Conservation (phyloP, 169 alveolate genomes). For the Plasmodium billcollinsi region DNA sequence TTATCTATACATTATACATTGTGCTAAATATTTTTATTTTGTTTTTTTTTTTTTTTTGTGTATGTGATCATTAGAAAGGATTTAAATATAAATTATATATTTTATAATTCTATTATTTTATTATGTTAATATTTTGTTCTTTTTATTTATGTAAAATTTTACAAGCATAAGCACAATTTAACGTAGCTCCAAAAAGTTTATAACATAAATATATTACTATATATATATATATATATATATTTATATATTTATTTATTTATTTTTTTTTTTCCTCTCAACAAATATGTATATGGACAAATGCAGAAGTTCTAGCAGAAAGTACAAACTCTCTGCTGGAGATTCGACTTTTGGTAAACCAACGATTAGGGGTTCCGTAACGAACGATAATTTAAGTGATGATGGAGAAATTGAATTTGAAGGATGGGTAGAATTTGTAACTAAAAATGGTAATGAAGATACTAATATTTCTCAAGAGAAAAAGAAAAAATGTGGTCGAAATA, state of each 20-base stretch:
- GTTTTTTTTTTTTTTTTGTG: too few relatives aligned
- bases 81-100: too few relatives aligned
- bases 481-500: neutral
- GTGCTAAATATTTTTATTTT: too few relatives aligned
- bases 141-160: too few relatives aligned
- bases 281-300: conserved; percentile 17
- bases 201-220: too few relatives aligned
- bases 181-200: too few relatives aligned
- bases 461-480: neutral
- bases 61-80: too few relatives aligned
- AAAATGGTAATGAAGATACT: conserved; percentile 27
- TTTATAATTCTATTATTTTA: too few relatives aligned
- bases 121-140: too few relatives aligned
- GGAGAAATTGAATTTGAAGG: conserved; percentile 74
- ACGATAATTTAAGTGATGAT: conserved; percentile 45
- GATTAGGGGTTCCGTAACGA: neutral
- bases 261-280: neutral
- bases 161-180: too few relatives aligned
- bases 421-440: conserved; percentile 73
- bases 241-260: neutral
- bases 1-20: too few relatives aligned
- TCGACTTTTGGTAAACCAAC: conserved; percentile 39
- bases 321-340: conserved; percentile 37
- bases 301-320: conserved; percentile 26
- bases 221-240: neutral